Percentiles rank a stretch among this genome's conserved stretches.
Conservation (phyloP, 352 stramenopile genomes). For the Globisporangium solare region DNA sequence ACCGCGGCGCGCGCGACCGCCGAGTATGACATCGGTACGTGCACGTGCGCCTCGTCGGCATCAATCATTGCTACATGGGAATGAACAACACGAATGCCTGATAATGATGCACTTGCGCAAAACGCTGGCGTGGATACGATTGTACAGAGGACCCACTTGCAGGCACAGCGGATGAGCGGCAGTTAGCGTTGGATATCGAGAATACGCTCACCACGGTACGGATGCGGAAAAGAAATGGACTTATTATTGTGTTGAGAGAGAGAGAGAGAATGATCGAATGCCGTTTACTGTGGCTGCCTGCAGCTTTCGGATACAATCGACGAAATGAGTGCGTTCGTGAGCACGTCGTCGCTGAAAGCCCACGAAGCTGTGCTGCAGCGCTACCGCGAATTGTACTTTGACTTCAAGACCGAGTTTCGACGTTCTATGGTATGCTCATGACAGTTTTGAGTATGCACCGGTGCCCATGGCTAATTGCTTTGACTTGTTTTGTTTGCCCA, state of each 20-base stretch:
- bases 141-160: constrained; percentile 60
- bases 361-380: constrained; percentile 90
- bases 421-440: constrained; percentile 57
- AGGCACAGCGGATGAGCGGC: constrained; percentile 48
- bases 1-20: constrained; percentile 25
- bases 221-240: constrained; percentile 1
- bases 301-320: constrained; percentile 84
- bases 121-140: background rate
- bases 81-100: background rate
- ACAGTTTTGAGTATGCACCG: background rate
- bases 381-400: constrained; percentile 95
- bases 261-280: too few species aligned
- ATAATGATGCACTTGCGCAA: background rate
- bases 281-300: background rate
- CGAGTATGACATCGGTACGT: constrained; percentile 64
- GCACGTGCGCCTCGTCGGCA: background rate
- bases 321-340: constrained; percentile 75
- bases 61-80: background rate
- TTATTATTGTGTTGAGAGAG: too few species aligned
- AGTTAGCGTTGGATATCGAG: constrained; percentile 76
- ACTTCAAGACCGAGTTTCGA: constrained; percentile 94
- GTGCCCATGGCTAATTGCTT: background rate
- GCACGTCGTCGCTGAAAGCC: constrained; percentile 65
- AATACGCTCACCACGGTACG: constrained; percentile 56
- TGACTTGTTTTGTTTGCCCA: background rate